Base-by-base conservation (phyloP, 148 eudicot genomes). In the Vaccinium myrtillus region DNA sequence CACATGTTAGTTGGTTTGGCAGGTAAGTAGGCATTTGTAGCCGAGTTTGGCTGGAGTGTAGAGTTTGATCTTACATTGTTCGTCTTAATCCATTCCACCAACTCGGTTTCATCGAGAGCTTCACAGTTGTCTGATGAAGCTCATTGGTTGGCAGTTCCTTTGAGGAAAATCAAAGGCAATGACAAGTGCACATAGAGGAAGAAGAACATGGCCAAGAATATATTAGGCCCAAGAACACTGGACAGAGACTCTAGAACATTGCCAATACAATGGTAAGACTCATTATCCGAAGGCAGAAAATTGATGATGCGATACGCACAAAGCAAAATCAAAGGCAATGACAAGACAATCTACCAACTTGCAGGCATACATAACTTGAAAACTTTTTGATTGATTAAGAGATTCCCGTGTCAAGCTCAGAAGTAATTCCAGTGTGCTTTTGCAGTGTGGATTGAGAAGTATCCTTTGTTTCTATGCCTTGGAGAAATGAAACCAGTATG, bases 11-110 rank as follows among this genome's bases (percentile, higher is more conserved):
- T 82, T 77, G 79, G 75, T 76, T 86, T 83, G 92, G 93, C 88
- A 79, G 91, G 93, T 94, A 92, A 93, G 93, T 92, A 91, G 98
- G 99, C 98, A 90, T 88, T 50, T 77, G 67, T 49, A 87, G 88
- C 96, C 77, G 92, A 93, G 98, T 89, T 82, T 79, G 90, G 87
- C 79, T 69, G 90, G 92, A 79, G 69, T 80, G 43, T 79, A 81
- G 75, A 7, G 50, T 83, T 59, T 75, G 43, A 73, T 63, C 63
- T 43, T 32, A 14, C 9, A 73, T 56, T 23, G 36, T 51, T 50
- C 53, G 30, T 77, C 59, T 86, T 46, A 73, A 70, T 51, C 88
- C 74, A 49, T 85, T 86, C 65, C 86, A 83, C 86, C 39, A 59
- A 82, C 94, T 92, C 90, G 89, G 97, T 89, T 86, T 43, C 63